A percentile compares a stretch with the other conserved stretches of the same genome.
phyloP scores from a whole-genome alignment of 352 stramenopile genomes.

The Pythium dissimile region DNA sequence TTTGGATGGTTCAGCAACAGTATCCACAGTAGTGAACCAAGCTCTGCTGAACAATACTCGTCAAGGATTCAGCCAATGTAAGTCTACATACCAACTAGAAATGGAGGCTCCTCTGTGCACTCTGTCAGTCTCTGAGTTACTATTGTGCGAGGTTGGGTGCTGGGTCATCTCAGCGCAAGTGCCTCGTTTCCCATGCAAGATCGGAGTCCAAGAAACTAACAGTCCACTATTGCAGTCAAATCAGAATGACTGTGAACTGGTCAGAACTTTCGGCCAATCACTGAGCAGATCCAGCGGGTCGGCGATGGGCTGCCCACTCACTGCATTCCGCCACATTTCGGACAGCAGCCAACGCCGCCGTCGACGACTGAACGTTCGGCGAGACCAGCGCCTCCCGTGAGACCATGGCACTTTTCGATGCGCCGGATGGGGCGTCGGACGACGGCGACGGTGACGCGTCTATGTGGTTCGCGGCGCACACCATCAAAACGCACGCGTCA shows the following conservation, averaged over 20 bases:
- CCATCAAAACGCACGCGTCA: constrained; percentile 3
- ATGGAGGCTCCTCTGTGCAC: too few relatives aligned
- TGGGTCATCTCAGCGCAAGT: too few relatives aligned
- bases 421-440: not conserved
- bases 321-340: not conserved
- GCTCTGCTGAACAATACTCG: too few relatives aligned
- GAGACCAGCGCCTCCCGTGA: too few relatives aligned
- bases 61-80: too few relatives aligned
- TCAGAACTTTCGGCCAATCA: constrained; percentile 10
- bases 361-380: not conserved
- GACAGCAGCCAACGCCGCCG: not conserved
- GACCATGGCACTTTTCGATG: constrained; percentile 15
- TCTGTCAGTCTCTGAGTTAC: too few relatives aligned
- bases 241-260: not conserved
- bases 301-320: not conserved
- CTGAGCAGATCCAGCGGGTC: not conserved
- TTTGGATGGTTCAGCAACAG: too few relatives aligned
- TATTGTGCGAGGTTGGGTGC: too few relatives aligned
- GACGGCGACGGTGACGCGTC: constrained; percentile 6
- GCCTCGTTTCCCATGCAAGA: too few relatives aligned
- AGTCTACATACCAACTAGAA: too few relatives aligned
- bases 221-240: constrained; percentile 1
- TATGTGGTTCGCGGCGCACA: constrained; percentile 10
- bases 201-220: too few relatives aligned
- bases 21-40: too few relatives aligned